phyloP scores from a whole-genome alignment of 768 basidiomycete genomes.

The Lactarius vividus region DNA sequence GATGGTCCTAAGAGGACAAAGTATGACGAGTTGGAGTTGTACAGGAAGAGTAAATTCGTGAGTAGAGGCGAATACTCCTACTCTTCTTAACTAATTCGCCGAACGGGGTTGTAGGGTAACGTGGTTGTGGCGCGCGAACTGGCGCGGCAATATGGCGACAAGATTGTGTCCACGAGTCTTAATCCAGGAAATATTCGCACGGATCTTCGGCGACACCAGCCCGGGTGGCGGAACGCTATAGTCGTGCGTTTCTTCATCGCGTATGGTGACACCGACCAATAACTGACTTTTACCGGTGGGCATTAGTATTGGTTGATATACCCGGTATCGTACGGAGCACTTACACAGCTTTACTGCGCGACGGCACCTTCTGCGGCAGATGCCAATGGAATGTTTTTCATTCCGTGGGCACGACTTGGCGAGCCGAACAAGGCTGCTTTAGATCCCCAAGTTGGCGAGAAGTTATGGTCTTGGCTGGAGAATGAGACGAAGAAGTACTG shows the following conservation, averaged over 20 bases:
- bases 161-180: conserved; percentile 47
- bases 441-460: conserved; percentile 31
- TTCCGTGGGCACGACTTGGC: conserved; percentile 34
- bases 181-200: conserved; percentile 37
- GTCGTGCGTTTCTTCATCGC: neutral
- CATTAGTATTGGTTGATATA: neutral
- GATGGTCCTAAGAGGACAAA: conserved; percentile 32
- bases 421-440: conserved; percentile 21
- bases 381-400: conserved; percentile 39
- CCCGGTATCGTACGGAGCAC: conserved; percentile 35
- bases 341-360: conserved; percentile 46
- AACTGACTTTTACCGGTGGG: neutral
- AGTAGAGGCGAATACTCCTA: conserved; percentile 9
- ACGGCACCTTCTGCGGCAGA: conserved; percentile 40
- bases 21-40: conserved; percentile 20
- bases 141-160: conserved; percentile 44
- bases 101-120: conserved; percentile 34
- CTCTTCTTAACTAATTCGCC: neutral
- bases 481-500: conserved; percentile 26
- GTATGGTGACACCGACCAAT: neutral
- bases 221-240: neutral
- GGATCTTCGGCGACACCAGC: conserved; percentile 13
- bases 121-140: conserved; percentile 46
- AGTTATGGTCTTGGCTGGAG: conserved; percentile 36
- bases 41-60: conserved; percentile 47